Conservation (phyloP, 2,329 filamentous ascomycete species). For the Colletotrichum brevisporum region DNA sequence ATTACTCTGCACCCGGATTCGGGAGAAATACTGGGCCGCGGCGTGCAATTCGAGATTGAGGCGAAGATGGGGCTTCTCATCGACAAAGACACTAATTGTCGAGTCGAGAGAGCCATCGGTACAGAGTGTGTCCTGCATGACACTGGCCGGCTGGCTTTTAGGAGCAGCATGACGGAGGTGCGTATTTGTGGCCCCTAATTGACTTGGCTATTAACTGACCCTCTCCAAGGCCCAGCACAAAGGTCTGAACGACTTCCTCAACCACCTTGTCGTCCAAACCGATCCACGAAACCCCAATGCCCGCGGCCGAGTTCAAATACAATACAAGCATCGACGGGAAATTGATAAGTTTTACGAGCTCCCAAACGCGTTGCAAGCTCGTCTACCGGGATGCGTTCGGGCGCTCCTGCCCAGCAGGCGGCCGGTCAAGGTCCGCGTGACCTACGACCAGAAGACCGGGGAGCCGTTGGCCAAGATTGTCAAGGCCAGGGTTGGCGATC, state of each 20-base stretch:
- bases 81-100: slow-evolving; percentile 77
- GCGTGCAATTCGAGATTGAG: slow-evolving; percentile 90
- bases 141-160: slow-evolving; percentile 76
- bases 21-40: slow-evolving; percentile 72
- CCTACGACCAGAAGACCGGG: slow-evolving; percentile 79
- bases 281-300: slow-evolving; percentile 66
- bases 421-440: slow-evolving; percentile 78
- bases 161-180: slow-evolving; percentile 92
- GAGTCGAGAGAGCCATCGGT: slow-evolving; percentile 76
- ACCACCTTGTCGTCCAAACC: slow-evolving; percentile 74
- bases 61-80: slow-evolving; percentile 91
- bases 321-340: slow-evolving; percentile 87
- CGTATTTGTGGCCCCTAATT: slow-evolving; percentile 46
- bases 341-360: slow-evolving; percentile 88
- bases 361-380: slow-evolving; percentile 68
- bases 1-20: slow-evolving; percentile 78
- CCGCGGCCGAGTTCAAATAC: slow-evolving; percentile 71
- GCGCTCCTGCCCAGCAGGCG: slow-evolving; percentile 72
- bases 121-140: slow-evolving; percentile 80
- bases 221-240: slow-evolving; percentile 79
- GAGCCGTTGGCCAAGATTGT: slow-evolving; percentile 86
- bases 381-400: slow-evolving; percentile 75
- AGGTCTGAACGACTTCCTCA: slow-evolving; percentile 87
- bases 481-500: slow-evolving; percentile 88
- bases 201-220: background rate